These are phyloP conservation scores for Botrytis medusae DNA, from an alignment of 2,329 filamentous ascomycete genomes.

Conservation along the genomic window DNA sequence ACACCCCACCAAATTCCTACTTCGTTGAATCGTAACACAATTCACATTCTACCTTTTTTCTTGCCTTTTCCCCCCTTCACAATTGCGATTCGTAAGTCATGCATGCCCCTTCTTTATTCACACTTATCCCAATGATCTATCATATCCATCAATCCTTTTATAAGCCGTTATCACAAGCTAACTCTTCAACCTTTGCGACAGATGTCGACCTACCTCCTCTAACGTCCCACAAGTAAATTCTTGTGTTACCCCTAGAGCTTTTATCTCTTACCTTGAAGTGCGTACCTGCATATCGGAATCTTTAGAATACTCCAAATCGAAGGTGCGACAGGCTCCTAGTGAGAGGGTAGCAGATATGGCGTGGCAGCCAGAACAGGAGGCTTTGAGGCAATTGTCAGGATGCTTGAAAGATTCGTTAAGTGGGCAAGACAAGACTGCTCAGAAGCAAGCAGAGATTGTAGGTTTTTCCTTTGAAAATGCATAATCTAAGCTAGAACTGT, in stretches of 20 bases:
- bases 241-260: conserved; percentile 36
- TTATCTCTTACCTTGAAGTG: conserved; percentile 28
- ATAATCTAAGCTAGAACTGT: not conserved
- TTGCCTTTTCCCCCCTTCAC: not conserved
- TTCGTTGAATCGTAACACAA: conserved; percentile 16
- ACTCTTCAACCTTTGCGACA: conserved; percentile 26
- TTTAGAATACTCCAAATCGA: conserved; percentile 28
- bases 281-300: conserved; percentile 38
- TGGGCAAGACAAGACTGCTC: conserved; percentile 72
- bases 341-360: conserved; percentile 58
- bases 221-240: conserved; percentile 38
- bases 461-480: conserved; percentile 42
- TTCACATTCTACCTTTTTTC: conserved; percentile 9
- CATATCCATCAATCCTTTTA: not conserved
- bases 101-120: not conserved
- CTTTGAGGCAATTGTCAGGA: conserved; percentile 81
- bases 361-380: conserved; percentile 89
- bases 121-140: not conserved
- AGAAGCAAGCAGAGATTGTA: conserved; percentile 88
- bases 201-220: conserved; percentile 35
- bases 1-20: conserved; percentile 18
- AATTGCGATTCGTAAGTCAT: conserved; percentile 20
- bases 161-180: conserved; percentile 22
- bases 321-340: conserved; percentile 27
- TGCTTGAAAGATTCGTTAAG: conserved; percentile 92